Percentiles rank a stretch among this genome's conserved stretches.
These are phyloP conservation scores for Diaporthe sp. DNA, from an alignment of 2,329 filamentous ascomycete genomes.

Conservation along the genomic window DNA sequence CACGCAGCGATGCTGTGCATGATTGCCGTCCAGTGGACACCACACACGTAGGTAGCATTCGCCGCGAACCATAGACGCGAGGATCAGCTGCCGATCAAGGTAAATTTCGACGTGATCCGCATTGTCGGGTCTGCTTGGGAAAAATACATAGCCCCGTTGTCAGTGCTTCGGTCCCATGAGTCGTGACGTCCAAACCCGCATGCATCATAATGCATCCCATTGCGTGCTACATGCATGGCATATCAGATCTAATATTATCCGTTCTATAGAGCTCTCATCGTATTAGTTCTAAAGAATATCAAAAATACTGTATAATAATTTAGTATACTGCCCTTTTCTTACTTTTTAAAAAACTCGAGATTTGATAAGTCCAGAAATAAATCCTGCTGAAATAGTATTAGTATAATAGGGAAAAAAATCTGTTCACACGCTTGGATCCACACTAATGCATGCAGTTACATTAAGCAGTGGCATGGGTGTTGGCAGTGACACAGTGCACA, in stretches of 20 bases:
- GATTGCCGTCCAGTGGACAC: background rate
- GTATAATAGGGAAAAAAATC: background rate
- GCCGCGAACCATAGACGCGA: background rate
- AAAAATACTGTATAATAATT: no score
- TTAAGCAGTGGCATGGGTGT: conserved; percentile 1
- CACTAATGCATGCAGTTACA: conserved; percentile 7
- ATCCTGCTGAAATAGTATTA: background rate
- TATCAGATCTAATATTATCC: background rate
- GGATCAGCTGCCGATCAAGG: conserved; percentile 20
- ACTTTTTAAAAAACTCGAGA: background rate
- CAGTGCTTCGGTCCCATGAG: background rate
- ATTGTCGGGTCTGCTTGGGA: background rate
- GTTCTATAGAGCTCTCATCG: background rate
- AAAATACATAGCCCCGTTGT: background rate
- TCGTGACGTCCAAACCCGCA: background rate
- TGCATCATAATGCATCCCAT: background rate
- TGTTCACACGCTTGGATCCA: background rate
- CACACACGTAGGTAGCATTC: background rate
- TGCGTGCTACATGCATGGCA: background rate
- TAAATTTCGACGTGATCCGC: background rate
- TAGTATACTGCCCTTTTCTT: background rate
- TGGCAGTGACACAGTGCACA: conserved; percentile 16
- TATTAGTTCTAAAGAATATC: background rate
- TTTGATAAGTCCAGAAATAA: background rate
- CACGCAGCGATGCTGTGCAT: background rate